phyloP scores from a whole-genome alignment of 352 stramenopile species.

The Pythium biforme region DNA sequence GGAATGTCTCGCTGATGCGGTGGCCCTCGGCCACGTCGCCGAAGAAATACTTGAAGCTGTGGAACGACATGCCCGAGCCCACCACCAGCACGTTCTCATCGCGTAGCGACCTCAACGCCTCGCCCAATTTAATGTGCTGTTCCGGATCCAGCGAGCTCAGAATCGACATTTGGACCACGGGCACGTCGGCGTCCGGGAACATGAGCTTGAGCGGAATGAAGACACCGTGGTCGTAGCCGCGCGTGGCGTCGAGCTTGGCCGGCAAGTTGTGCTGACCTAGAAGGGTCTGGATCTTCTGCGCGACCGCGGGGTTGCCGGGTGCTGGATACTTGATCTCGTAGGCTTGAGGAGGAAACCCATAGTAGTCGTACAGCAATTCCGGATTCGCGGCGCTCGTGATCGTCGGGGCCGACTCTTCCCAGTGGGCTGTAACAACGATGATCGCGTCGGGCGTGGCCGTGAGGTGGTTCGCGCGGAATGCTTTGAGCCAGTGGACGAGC shows the following conservation, averaged over 20 bases:
- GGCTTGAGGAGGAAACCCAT: slow-evolving; percentile 78
- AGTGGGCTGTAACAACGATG: slow-evolving; percentile 86
- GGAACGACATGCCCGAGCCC: slow-evolving; percentile 53
- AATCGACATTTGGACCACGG: slow-evolving; percentile 54
- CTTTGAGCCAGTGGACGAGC: slow-evolving; percentile 43
- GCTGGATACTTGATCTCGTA: slow-evolving; percentile 87
- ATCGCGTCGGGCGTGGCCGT: slow-evolving; percentile 53
- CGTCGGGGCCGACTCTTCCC: slow-evolving; percentile 44
- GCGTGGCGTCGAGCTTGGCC: slow-evolving; percentile 43
- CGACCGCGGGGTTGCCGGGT: slow-evolving; percentile 66
- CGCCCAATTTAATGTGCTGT: slow-evolving; percentile 66
- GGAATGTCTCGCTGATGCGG: slow-evolving; percentile 17
- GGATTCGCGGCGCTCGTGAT: slow-evolving; percentile 29
- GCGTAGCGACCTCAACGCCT: slow-evolving; percentile 56
- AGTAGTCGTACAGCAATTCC: slow-evolving; percentile 89
- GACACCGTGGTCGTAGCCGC: slow-evolving; percentile 90
- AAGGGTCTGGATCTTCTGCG: slow-evolving; percentile 58
- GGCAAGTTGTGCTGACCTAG: slow-evolving; percentile 50
- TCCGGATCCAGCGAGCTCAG: slow-evolving; percentile 37
- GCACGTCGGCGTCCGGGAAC: slow-evolving; percentile 84
- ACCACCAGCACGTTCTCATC: slow-evolving; percentile 80
- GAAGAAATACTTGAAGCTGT: slow-evolving; percentile 22
- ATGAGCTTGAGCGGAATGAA: slow-evolving; percentile 91
- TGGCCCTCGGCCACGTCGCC: slow-evolving; percentile 6
- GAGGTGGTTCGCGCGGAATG: slow-evolving; percentile 33